These are phyloP conservation scores for Tulasnella sp. DNA, from an alignment of 768 basidiomycete genomes.

Conservation along the genomic window DNA sequence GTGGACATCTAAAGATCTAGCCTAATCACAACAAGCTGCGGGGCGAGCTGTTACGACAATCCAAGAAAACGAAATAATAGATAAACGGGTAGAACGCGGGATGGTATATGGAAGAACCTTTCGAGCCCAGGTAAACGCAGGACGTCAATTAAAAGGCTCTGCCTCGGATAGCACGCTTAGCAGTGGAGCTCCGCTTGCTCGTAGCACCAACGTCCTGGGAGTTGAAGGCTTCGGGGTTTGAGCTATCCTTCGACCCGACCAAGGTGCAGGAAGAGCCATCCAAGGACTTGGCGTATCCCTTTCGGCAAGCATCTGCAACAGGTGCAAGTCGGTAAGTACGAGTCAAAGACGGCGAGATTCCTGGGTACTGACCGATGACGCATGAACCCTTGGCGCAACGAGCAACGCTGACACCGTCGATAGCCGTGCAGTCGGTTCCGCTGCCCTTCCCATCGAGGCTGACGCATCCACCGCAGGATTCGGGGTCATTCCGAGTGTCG, in stretches of 20 bases:
- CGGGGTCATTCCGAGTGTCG: slow-evolving; percentile 12
- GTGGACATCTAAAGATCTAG: background rate
- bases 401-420: slow-evolving; percentile 49
- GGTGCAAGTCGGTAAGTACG: background rate
- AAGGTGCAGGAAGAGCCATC: background rate
- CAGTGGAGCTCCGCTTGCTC: no score
- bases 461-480: slow-evolving; percentile 29
- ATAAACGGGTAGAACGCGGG: background rate
- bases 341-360: background rate
- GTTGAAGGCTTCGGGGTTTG: background rate
- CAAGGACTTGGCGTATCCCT: background rate
- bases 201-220: background rate
- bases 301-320: background rate
- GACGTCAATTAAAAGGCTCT: background rate
- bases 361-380: background rate
- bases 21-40: no score
- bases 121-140: background rate
- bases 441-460: slow-evolving; percentile 6
- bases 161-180: background rate
- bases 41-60: background rate
- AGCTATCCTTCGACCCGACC: background rate
- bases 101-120: background rate
- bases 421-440: slow-evolving; percentile 52
- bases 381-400: slow-evolving; percentile 47
- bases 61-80: background rate